A percentile compares a stretch with the other conserved stretches of the same genome.
Evolutionary conservation across 2,329 filamentous ascomycete species (phyloP).

Genomic region (Monosporascus cannonballus): DNA sequence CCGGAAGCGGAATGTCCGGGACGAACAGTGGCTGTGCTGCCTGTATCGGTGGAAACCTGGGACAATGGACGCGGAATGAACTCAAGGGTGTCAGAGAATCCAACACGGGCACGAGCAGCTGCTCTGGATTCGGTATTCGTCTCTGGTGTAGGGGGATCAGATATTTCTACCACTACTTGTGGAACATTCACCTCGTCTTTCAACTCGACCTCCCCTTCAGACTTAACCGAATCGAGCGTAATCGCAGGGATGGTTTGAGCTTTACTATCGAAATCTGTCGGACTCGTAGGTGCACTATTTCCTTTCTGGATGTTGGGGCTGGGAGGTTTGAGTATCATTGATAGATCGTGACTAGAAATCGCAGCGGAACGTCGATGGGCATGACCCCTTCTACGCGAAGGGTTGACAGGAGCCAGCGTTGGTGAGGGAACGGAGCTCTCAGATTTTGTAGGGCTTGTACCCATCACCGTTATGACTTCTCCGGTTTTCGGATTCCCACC

Average conservation of each 20-base stretch:
- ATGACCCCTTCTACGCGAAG: conserved; percentile 59
- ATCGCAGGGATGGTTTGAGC: conserved; percentile 18
- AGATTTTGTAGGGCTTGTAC: conserved; percentile 63
- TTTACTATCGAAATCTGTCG: conserved; percentile 39
- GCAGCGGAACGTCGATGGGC: conserved; percentile 76
- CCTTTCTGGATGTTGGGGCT: conserved; percentile 46
- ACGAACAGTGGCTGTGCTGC: conserved; percentile 66
- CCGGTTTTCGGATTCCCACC: conserved; percentile 61
- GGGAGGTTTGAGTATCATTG: conserved; percentile 57
- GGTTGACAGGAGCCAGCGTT: conserved; percentile 42
- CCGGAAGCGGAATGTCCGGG: conserved; percentile 68
- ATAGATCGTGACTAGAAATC: conserved; percentile 78
- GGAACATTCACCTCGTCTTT: conserved; percentile 23
- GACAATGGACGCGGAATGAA: conserved; percentile 80
- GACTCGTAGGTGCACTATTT: conserved; percentile 60
- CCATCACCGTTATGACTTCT: conserved; percentile 55
- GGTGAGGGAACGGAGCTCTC: conserved; percentile 53
- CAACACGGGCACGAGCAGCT: conserved; percentile 58
- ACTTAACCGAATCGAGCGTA: conserved; percentile 7
- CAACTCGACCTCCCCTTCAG: conserved; percentile 12
- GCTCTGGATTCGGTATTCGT: conserved; percentile 25
- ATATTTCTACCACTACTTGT: conserved; percentile 6
- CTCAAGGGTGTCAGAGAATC: conserved; percentile 78
- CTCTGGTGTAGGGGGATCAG: conserved; percentile 19
- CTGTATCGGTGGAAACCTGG: conserved; percentile 76